phyloP scores from a whole-genome alignment of 345 rosid species.

The Citrus glauca region DNA sequence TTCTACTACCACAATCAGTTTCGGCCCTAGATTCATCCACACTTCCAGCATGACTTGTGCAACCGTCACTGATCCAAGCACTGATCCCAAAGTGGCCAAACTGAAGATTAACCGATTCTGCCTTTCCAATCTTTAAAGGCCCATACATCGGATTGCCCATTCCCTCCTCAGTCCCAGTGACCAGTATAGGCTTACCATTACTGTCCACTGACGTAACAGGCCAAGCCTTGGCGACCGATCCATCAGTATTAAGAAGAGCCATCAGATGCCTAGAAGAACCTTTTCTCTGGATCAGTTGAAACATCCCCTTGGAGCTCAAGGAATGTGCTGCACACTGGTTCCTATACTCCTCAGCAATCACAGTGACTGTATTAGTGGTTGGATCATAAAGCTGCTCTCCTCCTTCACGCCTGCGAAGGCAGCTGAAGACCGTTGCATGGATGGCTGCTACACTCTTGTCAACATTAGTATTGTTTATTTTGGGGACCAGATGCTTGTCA shows the following conservation, averaged over 20 bases:
- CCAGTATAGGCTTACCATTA: conserved; percentile 42
- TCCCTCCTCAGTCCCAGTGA: conserved; percentile 43
- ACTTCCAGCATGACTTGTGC: conserved; percentile 88
- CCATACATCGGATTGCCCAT: conserved; percentile 72
- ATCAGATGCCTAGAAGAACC: conserved; percentile 94
- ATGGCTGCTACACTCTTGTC: conserved; percentile 96
- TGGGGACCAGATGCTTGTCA: conserved; percentile 96
- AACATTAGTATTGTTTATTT: conserved; percentile 94
- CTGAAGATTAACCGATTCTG: conserved; percentile 93
- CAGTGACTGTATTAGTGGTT: conserved; percentile 64
- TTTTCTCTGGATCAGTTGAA: conserved; percentile 90
- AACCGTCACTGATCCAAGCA: conserved; percentile 98
- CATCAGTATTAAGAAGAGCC: conserved; percentile 96
- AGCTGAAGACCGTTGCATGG: conserved; percentile 94
- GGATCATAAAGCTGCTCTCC: conserved; percentile 89
- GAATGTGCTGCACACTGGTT: conserved; percentile 93
- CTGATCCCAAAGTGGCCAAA: conserved; percentile 95
- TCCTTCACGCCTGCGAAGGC: conserved; percentile 84
- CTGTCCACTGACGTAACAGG: conserved; percentile 61
- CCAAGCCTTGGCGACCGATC: conserved; percentile 96
- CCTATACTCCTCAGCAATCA: conserved; percentile 87
- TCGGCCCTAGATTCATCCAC: conserved; percentile 82
- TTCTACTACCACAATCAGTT: conserved; percentile 75
- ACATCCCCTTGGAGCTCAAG: conserved; percentile 94
- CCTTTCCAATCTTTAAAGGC: conserved; percentile 67